These are phyloP conservation scores for Fusarium nurragi DNA, from an alignment of 2,329 filamentous ascomycete species.

Conservation along the genomic window DNA sequence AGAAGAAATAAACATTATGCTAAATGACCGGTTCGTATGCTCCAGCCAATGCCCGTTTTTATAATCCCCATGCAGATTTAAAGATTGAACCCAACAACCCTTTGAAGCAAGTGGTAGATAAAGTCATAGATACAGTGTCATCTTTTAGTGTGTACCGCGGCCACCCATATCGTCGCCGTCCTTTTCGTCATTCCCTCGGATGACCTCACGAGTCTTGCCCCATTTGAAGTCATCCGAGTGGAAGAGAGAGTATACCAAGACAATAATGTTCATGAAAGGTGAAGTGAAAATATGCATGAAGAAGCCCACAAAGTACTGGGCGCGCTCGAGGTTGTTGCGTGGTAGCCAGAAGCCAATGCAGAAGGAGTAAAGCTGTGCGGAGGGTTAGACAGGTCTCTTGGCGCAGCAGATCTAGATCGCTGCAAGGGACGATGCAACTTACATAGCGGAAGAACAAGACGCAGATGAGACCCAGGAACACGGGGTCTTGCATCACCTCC, in stretches of 20 bases:
- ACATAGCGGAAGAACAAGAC: slow-evolving; percentile 53
- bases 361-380: slow-evolving; percentile 52
- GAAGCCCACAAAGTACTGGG: slow-evolving; percentile 53
- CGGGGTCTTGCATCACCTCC: slow-evolving; percentile 48
- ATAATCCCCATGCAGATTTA: neutral
- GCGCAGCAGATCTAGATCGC: slow-evolving; percentile 2
- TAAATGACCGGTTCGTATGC: slow-evolving; percentile 10
- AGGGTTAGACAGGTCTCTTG: slow-evolving; percentile 22
- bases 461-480: slow-evolving; percentile 52
- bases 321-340: slow-evolving; percentile 50
- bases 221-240: slow-evolving; percentile 58
- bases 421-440: slow-evolving; percentile 41
- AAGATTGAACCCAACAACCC: neutral
- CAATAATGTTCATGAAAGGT: slow-evolving; percentile 56
- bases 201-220: slow-evolving; percentile 56
- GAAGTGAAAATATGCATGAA: slow-evolving; percentile 51
- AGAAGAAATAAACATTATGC: slow-evolving; percentile 24
- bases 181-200: slow-evolving; percentile 43
- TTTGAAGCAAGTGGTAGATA: neutral
- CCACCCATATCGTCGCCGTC: slow-evolving; percentile 40
- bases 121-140: neutral
- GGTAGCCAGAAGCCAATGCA: slow-evolving; percentile 56
- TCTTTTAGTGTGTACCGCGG: slow-evolving; percentile 40
- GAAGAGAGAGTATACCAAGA: slow-evolving; percentile 54
- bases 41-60: neutral